phyloP scores from a whole-genome alignment of 1,284 basidiomycete genomes.

The Phylloporus sp. region DNA sequence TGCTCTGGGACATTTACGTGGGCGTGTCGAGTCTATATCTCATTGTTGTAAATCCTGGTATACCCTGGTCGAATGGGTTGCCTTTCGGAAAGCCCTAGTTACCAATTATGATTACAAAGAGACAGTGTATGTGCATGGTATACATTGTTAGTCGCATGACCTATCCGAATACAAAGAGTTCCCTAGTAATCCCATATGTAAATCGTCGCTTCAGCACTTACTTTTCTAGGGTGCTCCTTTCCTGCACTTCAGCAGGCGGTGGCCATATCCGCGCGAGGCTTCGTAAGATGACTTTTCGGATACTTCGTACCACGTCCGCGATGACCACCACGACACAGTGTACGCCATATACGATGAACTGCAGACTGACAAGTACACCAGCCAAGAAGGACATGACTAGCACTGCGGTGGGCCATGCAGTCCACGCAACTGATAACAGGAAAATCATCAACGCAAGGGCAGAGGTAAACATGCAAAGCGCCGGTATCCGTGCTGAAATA shows the following conservation, averaged over 20 bases:
- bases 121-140: conserved; percentile 3
- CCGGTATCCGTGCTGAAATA: conserved; percentile 63
- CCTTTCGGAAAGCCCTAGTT: too few species aligned
- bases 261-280: conserved; percentile 20
- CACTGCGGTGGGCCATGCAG: conserved; percentile 63
- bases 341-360: conserved; percentile 66
- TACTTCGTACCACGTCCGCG: conserved; percentile 4
- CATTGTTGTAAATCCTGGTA: too few species aligned
- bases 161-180: background rate
- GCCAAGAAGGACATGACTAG: conserved; percentile 58
- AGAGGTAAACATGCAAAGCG: conserved; percentile 58
- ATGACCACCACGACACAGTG: conserved; percentile 35
- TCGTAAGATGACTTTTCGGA: conserved; percentile 18
- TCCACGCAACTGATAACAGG: conserved; percentile 61
- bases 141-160: conserved; percentile 8
- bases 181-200: conserved; percentile 4
- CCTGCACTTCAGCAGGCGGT: conserved; percentile 6
- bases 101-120: background rate
- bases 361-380: conserved; percentile 59
- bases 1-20: too few species aligned
- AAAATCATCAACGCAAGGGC: conserved; percentile 59
- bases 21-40: too few species aligned
- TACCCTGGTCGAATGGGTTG: too few species aligned
- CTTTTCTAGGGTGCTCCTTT: conserved; percentile 14
- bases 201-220: background rate